Percentiles rank a stretch among this genome's conserved stretches.
These are phyloP conservation scores for Magnaporthiopsis rhizophila DNA, from an alignment of 2,329 filamentous ascomycete genomes.

Conservation along the genomic window DNA sequence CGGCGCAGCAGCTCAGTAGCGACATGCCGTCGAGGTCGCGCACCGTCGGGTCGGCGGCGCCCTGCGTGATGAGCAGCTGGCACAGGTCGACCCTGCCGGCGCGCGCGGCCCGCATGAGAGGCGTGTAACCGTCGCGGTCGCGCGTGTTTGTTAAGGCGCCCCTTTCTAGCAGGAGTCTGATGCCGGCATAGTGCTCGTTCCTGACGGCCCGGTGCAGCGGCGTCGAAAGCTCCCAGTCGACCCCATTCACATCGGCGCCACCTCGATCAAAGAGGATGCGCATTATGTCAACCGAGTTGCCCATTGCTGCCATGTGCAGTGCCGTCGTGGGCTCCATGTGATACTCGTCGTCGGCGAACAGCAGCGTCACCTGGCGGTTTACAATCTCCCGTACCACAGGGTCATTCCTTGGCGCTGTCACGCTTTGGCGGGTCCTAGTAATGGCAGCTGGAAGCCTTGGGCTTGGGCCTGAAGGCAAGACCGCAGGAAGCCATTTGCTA, in stretches of 20 bases:
- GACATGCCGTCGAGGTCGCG: slow-evolving; percentile 8
- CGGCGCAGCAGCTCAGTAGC: slow-evolving; percentile 9
- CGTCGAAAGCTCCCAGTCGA: neutral
- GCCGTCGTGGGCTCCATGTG: slow-evolving; percentile 1
- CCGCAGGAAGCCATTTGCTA: neutral
- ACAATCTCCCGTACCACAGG: slow-evolving; percentile 2
- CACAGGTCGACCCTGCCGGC: neutral
- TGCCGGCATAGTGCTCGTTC: neutral
- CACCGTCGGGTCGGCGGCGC: slow-evolving; percentile 2
- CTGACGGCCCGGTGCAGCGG: slow-evolving; percentile 2
- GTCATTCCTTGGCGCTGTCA: neutral
- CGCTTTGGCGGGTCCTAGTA: no score
- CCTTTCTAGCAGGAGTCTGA: slow-evolving; percentile 5
- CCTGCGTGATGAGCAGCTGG: slow-evolving; percentile 6
- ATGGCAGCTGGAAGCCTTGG: neutral
- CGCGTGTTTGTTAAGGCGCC: slow-evolving; percentile 7
- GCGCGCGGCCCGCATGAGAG: slow-evolving; percentile 9
- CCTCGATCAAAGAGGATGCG: neutral
- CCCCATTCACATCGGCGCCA: neutral
- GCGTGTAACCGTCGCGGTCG: slow-evolving; percentile 7
- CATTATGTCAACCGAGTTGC: neutral
- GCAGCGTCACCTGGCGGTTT: neutral
- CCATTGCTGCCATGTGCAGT: neutral
- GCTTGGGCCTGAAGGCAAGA: neutral
- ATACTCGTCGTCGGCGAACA: neutral